Evolutionary conservation across 257 asterid genomes (phyloP).

Genomic region (Lantana camara): DNA sequence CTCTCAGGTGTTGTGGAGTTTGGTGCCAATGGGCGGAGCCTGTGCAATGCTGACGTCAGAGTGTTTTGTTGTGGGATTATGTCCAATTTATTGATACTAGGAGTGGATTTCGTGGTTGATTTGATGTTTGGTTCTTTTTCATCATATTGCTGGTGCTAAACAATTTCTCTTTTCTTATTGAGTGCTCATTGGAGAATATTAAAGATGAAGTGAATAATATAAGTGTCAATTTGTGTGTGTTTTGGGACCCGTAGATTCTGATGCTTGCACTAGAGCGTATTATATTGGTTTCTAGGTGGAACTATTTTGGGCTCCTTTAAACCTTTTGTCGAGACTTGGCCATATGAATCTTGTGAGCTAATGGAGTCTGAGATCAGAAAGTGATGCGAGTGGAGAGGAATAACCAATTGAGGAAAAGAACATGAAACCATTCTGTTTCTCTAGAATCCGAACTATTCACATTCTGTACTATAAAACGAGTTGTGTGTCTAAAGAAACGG

Average conservation of each 20-base stretch:
- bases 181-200: conserved; percentile 57
- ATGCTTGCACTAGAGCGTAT: conserved; percentile 49
- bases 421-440: conserved; percentile 36
- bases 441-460: conserved; percentile 28
- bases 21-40: conserved; percentile 9
- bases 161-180: conserved; percentile 23
- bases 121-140: conserved; percentile 49
- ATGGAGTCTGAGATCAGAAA: conserved; percentile 36
- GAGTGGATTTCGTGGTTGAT: conserved; percentile 45
- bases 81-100: conserved; percentile 38
- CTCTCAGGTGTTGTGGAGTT: conserved; percentile 5
- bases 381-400: conserved; percentile 27
- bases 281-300: conserved; percentile 43
- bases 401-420: conserved; percentile 24
- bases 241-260: conserved; percentile 56
- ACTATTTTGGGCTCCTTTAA: conserved; percentile 36
- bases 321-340: conserved; percentile 34
- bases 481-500: conserved; percentile 17
- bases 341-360: conserved; percentile 32
- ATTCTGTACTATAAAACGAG: conserved; percentile 28
- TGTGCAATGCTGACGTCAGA: conserved; percentile 31
- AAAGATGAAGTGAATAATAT: conserved; percentile 35
- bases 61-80: conserved; percentile 39
- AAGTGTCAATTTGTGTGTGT: conserved; percentile 39
- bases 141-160: conserved; percentile 39